Evolutionary conservation across 768 basidiomycete genomes (phyloP).

Genomic region (Lentinula boryana): DNA sequence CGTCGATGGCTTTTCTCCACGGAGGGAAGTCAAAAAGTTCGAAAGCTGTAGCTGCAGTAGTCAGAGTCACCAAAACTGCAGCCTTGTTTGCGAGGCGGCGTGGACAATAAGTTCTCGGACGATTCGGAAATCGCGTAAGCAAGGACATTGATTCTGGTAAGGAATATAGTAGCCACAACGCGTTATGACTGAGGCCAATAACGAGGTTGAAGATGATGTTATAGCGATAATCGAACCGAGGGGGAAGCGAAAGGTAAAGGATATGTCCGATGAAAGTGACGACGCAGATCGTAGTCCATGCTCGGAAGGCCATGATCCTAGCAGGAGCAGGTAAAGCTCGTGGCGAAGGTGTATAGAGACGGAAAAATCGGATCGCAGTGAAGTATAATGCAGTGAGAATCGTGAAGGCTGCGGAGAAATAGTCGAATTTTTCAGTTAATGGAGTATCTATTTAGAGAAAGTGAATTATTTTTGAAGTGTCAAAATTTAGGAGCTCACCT

Average conservation of each 20-base stretch:
- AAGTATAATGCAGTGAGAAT: constrained; percentile 81
- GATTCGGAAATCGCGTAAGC: constrained; percentile 50
- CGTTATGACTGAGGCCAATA: constrained; percentile 74
- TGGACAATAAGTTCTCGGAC: constrained; percentile 54
- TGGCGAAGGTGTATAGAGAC: constrained; percentile 48
- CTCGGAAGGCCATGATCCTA: constrained; percentile 14
- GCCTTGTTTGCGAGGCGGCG: constrained; percentile 44
- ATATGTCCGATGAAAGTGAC: constrained; percentile 64
- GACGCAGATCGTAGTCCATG: constrained; percentile 48
- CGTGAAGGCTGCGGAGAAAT: constrained; percentile 87
- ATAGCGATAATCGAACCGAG: constrained; percentile 89
- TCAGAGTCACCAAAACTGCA: constrained; percentile 58
- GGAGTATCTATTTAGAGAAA: constrained; percentile 46
- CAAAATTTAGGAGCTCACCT: constrained; percentile 38
- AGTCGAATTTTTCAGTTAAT: constrained; percentile 85
- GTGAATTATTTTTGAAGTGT: not conserved
- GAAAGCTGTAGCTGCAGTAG: constrained; percentile 70
- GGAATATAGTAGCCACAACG: constrained; percentile 75
- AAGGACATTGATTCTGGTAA: constrained; percentile 42
- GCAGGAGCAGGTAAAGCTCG: constrained; percentile 12
- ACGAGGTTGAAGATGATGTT: constrained; percentile 83
- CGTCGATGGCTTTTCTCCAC: constrained; percentile 67
- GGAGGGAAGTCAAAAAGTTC: constrained; percentile 94
- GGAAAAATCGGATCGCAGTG: constrained; percentile 69
- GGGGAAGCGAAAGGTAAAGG: constrained; percentile 68